A percentile compares a stretch with the other conserved stretches of the same genome.
These are phyloP conservation scores for Pseudognaphalium luteoalbum DNA, from an alignment of 129 eudicot species.

Conservation along the genomic window DNA sequence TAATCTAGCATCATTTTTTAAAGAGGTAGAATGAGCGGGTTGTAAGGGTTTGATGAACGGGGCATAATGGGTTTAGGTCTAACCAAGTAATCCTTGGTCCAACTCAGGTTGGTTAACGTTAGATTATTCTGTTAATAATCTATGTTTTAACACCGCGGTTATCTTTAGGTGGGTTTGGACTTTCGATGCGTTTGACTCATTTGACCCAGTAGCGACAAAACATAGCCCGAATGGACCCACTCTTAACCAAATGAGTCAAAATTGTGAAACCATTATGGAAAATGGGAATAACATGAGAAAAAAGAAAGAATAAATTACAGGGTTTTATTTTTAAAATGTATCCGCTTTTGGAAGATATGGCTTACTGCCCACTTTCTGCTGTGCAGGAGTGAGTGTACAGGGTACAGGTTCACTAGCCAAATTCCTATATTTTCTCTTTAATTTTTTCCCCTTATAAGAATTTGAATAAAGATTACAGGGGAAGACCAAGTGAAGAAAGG, in stretches of 20 bases:
- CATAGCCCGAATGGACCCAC: not conserved
- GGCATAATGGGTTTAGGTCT: constrained; percentile 13
- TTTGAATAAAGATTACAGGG: constrained; percentile 27
- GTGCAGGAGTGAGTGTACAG: constrained; percentile 72
- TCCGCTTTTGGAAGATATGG: constrained; percentile 43
- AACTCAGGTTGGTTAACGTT: not conserved
- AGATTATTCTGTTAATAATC: not conserved
- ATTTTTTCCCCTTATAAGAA: constrained; percentile 31
- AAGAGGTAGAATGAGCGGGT: not conserved
- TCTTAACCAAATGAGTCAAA: not conserved
- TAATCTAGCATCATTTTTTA: constrained; percentile 6
- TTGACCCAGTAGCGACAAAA: not conserved
- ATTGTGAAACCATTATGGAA: not conserved
- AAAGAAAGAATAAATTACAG: not conserved
- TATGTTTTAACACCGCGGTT: not conserved
- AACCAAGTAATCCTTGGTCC: not conserved
- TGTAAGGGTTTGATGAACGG: not conserved
- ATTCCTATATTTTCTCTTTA: constrained; percentile 31
- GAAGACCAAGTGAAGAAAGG: constrained; percentile 38
- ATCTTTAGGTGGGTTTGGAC: not conserved
- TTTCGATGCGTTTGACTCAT: not conserved
- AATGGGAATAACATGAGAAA: constrained; percentile 10
- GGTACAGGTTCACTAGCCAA: constrained; percentile 64
- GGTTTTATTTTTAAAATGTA: constrained; percentile 17
- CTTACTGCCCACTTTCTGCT: constrained; percentile 85